Base-by-base conservation (phyloP, 495 filamentous ascomycete genomes). In the Antarctomyces pellizariae region DNA sequence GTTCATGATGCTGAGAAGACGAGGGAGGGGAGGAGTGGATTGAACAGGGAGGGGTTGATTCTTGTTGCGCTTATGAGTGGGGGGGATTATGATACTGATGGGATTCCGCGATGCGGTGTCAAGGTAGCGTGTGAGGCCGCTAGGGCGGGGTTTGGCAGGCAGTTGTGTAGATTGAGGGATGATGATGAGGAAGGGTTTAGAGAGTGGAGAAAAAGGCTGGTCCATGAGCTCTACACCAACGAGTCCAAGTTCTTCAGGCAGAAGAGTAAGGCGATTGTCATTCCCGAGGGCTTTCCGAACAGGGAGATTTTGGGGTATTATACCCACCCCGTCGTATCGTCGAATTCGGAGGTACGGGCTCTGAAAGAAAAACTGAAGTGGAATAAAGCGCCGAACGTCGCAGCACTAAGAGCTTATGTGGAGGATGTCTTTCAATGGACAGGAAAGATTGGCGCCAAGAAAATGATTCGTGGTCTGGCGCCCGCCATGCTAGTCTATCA, bases 51-150 rank as follows among this genome's bases (percentile, higher is more conserved):
- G 29, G 86, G 82, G 2, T 93, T 99, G 84, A 71, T 95, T 19
- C 45, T 99, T 8, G 70, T 99, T 18, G 89, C 89, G 0, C 54
- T 99, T 44, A 83, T 99, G 59, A 91, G 79, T 41, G 86, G 89
- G 6, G 86, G 86, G 4, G 89, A 99, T 46, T 99, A 99, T 38
- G 49, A 83, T 6, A 80, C 86, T 1, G 78, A 76, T 28, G 89
- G 89, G 0, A 69, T 99, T 10, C 71, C 76, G 0, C 70, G 72
- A 20, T 93, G 79, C 37, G 89, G 89, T 6, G 65, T 75, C 28
- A 90, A 79, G 41, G 53, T 75, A 2, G 82, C 89, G 2, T 82
- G 75, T 32, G 75, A 92, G 38, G 90, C 90, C 29, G 83, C 86
- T 15, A 64, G 65, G 40, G 89, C 79, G 11, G 75, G 82, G 1